Evolutionary conservation across 352 stramenopile species (phyloP), one percentile per base, ranked within the genome.

Genomic region (Phytopythium kandeliae): DNA sequence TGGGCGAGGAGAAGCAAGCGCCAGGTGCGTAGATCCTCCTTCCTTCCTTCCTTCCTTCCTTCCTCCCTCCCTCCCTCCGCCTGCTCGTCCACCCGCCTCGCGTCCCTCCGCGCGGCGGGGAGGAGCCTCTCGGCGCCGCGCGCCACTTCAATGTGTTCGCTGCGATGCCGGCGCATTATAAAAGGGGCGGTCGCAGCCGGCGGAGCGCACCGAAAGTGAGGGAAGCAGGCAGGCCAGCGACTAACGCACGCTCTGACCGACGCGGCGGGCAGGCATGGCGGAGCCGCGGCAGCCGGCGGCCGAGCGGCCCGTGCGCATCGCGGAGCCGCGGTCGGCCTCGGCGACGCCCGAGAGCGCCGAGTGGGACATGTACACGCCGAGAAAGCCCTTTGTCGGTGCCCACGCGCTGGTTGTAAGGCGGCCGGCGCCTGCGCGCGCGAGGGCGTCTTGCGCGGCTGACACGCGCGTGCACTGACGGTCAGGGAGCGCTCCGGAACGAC

Each of bases 401-500:
- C 46, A 43, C 5, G 46, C 34, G 31, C 2, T 19, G 30, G 22
- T 31, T 13, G 35, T 40, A 22, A 1, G 36, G 7, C 19, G 36
- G 48, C 25, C 11, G 5, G 30, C 24, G 54, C 37, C 1, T 19
- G n/a, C n/a, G 28, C n/a, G n/a, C 9, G 28, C 8, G 24, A 21
- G 38, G 22, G 24, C 34, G 22, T 40, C 43, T 2, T 28, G 31
- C 1, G 1, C 1, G 36, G 15, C 16, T 24, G 36, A 42, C 36
- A n/a, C 22, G 17, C 7, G 1, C 25, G 15, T 31, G 40, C n/a
- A 6, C 5, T 25, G 28, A 31, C 28, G 21, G 33, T 31, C 48
- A 89, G 76, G 65, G 74, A 37, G 72, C 84, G 53, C 26, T 79
- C 24, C 74, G 81, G 11, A 90, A 87, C 30, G 77, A 89, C 57